Conservation (phyloP, 2,329 filamentous ascomycete genomes). For the Cladosporium sp. region DNA sequence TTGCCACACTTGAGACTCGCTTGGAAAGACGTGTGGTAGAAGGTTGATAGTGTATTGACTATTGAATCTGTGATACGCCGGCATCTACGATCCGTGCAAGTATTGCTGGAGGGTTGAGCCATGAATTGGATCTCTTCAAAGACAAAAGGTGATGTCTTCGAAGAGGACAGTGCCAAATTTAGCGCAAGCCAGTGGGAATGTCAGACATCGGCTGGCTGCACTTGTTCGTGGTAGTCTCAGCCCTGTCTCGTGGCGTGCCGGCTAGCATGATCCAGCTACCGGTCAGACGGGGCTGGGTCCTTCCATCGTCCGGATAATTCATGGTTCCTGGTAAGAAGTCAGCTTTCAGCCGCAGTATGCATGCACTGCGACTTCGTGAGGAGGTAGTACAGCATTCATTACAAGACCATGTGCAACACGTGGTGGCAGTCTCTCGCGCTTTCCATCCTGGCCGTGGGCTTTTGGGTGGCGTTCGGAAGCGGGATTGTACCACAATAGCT, state of each 20-base stretch:
- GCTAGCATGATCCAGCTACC: not conserved
- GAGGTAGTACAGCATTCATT: not conserved
- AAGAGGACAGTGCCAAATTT: not conserved
- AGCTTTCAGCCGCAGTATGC: not conserved
- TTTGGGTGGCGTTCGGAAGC: not conserved
- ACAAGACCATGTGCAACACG: not conserved
- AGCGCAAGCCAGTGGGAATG: not conserved
- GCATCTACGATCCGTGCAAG: not conserved
- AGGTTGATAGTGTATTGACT: not conserved
- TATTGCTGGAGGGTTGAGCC: not conserved
- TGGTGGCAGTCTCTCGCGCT: not conserved
- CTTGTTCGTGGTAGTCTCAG: constrained; percentile 10
- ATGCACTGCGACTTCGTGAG: not conserved
- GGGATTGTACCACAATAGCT: not conserved
- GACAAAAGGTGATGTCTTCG: not conserved
- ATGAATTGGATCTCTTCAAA: not conserved
- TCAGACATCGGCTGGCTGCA: constrained; percentile 4
- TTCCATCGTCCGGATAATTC: not conserved
- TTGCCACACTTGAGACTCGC: not conserved
- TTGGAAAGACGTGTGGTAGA: not conserved
- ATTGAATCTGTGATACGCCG: not conserved
- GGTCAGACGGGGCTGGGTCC: not conserved
- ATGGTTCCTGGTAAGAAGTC: not conserved
- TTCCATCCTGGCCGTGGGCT: not conserved
- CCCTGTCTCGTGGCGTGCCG: not conserved